Evolutionary conservation across 2,329 filamentous ascomycete genomes (phyloP), one percentile per base, ranked within the genome.

Genomic region (Hypoxylon sp.): DNA sequence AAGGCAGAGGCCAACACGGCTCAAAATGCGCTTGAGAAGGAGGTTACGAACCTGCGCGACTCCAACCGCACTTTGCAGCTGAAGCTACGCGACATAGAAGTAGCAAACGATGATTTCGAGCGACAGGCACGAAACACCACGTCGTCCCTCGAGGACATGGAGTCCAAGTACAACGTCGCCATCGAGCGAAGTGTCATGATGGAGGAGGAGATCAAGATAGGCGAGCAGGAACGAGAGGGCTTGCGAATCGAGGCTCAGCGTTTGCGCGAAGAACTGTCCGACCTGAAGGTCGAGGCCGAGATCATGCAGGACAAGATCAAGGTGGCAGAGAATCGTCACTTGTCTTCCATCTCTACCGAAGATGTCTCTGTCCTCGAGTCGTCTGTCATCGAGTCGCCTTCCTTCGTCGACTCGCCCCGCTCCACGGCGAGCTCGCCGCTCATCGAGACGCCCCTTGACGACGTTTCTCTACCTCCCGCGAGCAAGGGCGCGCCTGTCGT

Each of bases 91-190:
- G 95, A 99, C 74, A 97, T 94, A 68, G 95, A 99, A 77, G 95
- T 99, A 52, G 92, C 91, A 73, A 99, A 98, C 78, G 95, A 99
- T 80, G 95, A 99, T 75, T 97, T 94, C 73, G 95, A 99, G 79
- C 88, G 92, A 65, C 94, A 98, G 78, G 94, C 95, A 66, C 88
- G 95, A 68, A 95, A 97, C 75, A 97, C 94, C 23, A 93, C 92
- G 29, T 97, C 93, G 40, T 97, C 94, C 47, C 85, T 98, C 61
- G 95, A 99, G 77, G 95, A 99, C 72, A 82, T 99, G 75, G 95
- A 99, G 77, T 94, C 90, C 62, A 99, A 98, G 76, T 97, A 95
- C 76, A 98, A 97, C 73, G 86, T 96, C 54, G 87, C 93, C 3
- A 96, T 99, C 67, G 95, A 99, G 78, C 84, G 94, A 50, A 88